Evolutionary conservation across 1,139 yeast genomes (phyloP).

Genomic region (Diutina pseudorugosa): DNA sequence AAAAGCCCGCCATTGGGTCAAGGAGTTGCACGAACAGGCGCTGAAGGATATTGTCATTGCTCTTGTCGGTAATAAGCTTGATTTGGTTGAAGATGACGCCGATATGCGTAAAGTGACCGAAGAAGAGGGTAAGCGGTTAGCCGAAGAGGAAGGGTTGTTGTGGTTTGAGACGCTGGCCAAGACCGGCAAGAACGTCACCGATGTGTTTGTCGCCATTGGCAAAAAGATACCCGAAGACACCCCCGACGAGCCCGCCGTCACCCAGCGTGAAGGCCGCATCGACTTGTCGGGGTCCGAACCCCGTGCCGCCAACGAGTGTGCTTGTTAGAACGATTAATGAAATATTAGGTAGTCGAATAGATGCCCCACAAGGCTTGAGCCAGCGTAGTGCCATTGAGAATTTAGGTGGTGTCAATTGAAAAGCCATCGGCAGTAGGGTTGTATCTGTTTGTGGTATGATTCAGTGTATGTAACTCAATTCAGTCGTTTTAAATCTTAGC

Average conservation of each 20-base stretch:
- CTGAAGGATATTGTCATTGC: conserved; percentile 85
- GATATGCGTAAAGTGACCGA: conserved; percentile 67
- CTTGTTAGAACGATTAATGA: neutral
- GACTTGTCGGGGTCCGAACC: conserved; percentile 4
- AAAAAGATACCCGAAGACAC: conserved; percentile 52
- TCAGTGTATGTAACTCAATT: no score
- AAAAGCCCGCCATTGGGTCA: conserved; percentile 99
- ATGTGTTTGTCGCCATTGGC: conserved; percentile 75
- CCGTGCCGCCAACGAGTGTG: neutral
- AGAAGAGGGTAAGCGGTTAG: conserved; percentile 73
- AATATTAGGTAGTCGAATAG: neutral
- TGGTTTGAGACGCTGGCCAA: conserved; percentile 94
- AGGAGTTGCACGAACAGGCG: conserved; percentile 92
- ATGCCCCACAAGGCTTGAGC: no score
- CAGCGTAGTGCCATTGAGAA: no score
- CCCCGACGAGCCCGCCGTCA: neutral
- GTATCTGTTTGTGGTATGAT: no score
- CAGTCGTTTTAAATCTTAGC: no score
- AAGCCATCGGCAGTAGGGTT: no score
- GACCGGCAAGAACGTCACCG: conserved; percentile 71
- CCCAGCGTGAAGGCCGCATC: conserved; percentile 1
- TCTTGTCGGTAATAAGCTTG: conserved; percentile 85
- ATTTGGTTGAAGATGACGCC: conserved; percentile 35
- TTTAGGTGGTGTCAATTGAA: no score
- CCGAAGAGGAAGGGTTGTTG: conserved; percentile 32